Conservation (phyloP, 805 yeast genomes). For the Wickerhamomyces ciferrii region DNA sequence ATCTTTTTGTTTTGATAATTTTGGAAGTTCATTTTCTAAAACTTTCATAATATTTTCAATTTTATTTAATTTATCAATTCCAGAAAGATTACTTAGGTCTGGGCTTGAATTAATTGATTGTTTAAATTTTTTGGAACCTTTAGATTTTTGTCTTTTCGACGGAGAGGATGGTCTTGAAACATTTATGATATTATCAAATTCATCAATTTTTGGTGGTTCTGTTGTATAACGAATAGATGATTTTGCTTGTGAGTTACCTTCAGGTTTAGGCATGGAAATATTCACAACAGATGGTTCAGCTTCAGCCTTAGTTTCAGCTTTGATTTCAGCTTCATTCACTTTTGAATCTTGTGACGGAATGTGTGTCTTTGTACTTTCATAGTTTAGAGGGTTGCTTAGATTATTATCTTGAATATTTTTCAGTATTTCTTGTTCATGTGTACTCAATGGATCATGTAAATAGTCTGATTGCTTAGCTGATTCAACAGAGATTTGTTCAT, state of each 20-base stretch:
- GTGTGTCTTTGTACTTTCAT: not conserved
- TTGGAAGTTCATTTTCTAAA: not conserved
- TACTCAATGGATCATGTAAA: not conserved
- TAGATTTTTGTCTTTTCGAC: not conserved
- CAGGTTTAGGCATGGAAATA: not conserved
- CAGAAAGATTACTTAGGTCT: not conserved
- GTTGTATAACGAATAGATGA: not conserved
- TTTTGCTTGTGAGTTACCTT: constrained; percentile 1
- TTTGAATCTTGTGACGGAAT: not conserved
- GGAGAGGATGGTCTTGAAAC: not conserved
- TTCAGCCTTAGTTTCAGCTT: not conserved
- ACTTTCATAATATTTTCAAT: constrained; percentile 1
- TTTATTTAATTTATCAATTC: not conserved
- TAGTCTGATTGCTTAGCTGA: too few relatives aligned
- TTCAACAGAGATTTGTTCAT: too few relatives aligned
- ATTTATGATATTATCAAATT: not conserved
- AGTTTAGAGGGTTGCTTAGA: not conserved
- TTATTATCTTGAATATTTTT: not conserved
- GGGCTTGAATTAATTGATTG: not conserved
- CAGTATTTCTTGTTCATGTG: not conserved
- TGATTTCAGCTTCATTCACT: not conserved
- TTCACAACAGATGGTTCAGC: not conserved
- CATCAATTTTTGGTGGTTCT: constrained; percentile 2
- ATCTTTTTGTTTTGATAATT: not conserved
- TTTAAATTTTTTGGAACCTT: not conserved